Evolutionary conservation across 106 monocot species (phyloP), one percentile per base, ranked within the genome.

Genomic region (Triglochin maritima): DNA sequence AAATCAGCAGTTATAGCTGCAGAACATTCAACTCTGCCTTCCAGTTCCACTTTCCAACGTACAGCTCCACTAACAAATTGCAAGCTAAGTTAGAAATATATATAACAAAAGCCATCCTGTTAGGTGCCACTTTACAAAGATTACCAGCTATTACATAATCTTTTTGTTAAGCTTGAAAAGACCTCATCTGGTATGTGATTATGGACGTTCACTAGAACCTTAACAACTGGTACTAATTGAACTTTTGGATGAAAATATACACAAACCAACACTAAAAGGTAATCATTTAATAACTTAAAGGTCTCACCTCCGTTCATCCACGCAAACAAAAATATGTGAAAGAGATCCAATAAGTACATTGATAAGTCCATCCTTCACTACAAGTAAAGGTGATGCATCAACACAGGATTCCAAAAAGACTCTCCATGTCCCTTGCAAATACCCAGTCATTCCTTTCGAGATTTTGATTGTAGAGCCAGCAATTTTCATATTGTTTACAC

Each of bases 11-110:
- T 86, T 42, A 84, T 72, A 75, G 81, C 81, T 60, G 95, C 95
- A 29, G 95, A 87, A 80, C 95, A 90, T 78, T 96, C 95, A 44
- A 96, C 63, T 57, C 95, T 85, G 46, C 83, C 95, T 72, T 83
- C 87, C 79, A 96, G 74, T 55, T 56, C 68, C 68, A 81, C 85
- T 65, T 90, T 78, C 95, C 95, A 96, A 65, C 46, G 71, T 54
- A 88, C 69, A 62, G 45, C 64, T 11, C 95, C 95, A 83, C 90
- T 90, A 17, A 67, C 49, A 58, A 17, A 65, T 57, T 42, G 8
- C 54, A 71, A 43, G 59, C 51, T 68, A 62, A 62, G n/a, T 45
- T 46, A 15, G 44, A 47, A 65, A 72, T 12, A 15, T 51, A 14
- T 44, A 63, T 59, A 13, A 29, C 48, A 8, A 7, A 66, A 15